Percentiles rank a stretch among this genome's conserved stretches.
These are phyloP conservation scores for Aspergillus oerlinghausenensis DNA, from an alignment of 2,329 filamentous ascomycete genomes.

Conservation along the genomic window DNA sequence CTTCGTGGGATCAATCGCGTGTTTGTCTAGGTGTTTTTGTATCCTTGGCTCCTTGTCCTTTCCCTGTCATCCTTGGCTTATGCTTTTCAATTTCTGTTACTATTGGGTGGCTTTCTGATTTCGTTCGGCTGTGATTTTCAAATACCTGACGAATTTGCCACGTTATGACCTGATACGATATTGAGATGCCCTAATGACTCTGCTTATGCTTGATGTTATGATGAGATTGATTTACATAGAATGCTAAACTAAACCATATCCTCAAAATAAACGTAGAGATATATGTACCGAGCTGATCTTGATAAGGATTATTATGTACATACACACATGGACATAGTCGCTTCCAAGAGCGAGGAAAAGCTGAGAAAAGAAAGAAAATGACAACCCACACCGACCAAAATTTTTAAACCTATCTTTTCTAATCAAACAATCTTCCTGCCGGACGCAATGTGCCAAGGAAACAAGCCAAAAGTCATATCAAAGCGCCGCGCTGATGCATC, in stretches of 20 bases:
- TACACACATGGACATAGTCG: conserved; percentile 7
- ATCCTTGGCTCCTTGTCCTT: neutral
- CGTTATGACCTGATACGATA: neutral
- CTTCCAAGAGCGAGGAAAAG: neutral
- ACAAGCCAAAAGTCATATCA: neutral
- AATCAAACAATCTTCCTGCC: conserved; percentile 7
- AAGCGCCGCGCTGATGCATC: conserved; percentile 17
- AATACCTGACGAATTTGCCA: neutral
- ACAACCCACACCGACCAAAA: neutral
- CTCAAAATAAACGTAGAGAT: neutral
- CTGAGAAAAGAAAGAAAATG: neutral
- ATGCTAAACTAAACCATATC: neutral
- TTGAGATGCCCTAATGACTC: neutral
- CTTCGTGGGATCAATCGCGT: conserved; percentile 27
- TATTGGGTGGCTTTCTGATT: neutral
- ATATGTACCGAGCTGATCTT: neutral
- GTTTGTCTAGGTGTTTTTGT: conserved; percentile 14
- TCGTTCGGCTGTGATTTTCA: neutral
- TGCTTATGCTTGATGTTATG: neutral
- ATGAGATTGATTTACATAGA: neutral
- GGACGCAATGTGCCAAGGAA: conserved; percentile 2
- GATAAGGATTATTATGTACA: conserved; percentile 5
- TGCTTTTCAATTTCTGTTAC: neutral
- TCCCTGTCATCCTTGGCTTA: neutral
- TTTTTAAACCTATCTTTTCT: conserved; percentile 1